phyloP scores from a whole-genome alignment of 345 rosid species.

The Populus davidiana region DNA sequence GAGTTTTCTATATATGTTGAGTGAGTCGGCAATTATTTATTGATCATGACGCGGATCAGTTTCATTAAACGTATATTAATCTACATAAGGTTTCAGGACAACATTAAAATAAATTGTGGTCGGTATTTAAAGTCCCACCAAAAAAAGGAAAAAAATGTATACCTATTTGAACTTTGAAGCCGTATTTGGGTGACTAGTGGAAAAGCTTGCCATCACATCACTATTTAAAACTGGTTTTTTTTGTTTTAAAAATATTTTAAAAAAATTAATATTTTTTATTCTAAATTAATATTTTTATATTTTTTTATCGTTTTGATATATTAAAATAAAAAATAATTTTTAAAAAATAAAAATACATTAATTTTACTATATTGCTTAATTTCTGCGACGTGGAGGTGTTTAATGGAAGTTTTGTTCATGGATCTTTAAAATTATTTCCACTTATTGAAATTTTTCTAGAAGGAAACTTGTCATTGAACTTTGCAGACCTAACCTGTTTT shows the following conservation, averaged over 20 bases:
- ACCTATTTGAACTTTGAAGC: neutral
- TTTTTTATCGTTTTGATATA: too few species aligned
- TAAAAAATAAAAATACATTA: too few species aligned
- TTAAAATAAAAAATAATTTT: too few species aligned
- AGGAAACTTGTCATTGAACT: neutral
- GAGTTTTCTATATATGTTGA: neutral
- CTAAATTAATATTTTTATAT: too few species aligned
- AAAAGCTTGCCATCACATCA: neutral
- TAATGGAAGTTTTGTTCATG: neutral
- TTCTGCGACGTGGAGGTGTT: neutral
- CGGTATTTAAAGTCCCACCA: neutral
- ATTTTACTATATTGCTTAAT: neutral
- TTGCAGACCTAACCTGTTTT: neutral
- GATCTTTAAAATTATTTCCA: neutral
- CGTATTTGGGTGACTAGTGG: neutral
- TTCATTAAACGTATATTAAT: neutral
- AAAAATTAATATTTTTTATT: too few species aligned
- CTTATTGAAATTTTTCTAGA: too few species aligned
- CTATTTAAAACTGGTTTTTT: too few species aligned
- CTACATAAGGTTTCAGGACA: neutral
- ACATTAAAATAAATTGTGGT: neutral
- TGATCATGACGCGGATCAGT: neutral
- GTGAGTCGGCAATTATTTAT: constrained; percentile 2
- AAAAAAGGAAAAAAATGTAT: neutral
- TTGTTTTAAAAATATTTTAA: too few species aligned